Evolutionary conservation across 1,284 basidiomycete species (phyloP).

Genomic region (Pascua sp.): DNA sequence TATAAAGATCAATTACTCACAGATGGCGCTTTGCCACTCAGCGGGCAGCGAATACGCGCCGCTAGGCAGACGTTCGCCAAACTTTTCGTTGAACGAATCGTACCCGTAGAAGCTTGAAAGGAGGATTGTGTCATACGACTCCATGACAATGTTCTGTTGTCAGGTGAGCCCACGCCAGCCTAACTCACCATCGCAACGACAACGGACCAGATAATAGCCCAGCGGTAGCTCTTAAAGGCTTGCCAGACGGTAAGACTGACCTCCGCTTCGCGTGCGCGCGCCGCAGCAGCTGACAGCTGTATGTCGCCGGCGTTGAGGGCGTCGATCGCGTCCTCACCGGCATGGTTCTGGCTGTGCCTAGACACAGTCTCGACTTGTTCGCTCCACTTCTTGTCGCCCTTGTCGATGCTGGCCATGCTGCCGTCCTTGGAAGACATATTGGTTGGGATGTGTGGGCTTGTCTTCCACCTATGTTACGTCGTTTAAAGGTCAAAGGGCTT

Average conservation of each 20-base stretch:
- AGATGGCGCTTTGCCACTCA: background rate
- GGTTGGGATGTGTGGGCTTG: too few relatives aligned
- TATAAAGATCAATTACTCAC: too few relatives aligned
- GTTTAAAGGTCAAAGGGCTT: too few relatives aligned
- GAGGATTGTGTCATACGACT: conserved; percentile 3
- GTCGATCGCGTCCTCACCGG: background rate
- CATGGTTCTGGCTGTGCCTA: background rate
- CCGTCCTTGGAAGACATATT: too few relatives aligned
- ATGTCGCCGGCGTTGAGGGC: background rate
- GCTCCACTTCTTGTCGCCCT: too few relatives aligned
- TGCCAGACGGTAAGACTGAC: background rate
- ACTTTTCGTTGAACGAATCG: background rate
- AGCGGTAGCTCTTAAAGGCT: conserved; percentile 1
- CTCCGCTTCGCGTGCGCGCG: conserved; percentile 1
- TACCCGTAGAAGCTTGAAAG: background rate
- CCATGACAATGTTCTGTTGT: conserved; percentile 5
- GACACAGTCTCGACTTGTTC: too few relatives aligned
- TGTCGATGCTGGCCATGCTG: too few relatives aligned
- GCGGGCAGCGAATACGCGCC: too few relatives aligned
- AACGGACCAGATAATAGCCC: conserved; percentile 2
- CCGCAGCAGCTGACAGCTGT: background rate
- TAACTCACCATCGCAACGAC: background rate
- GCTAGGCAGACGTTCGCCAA: too few relatives aligned
- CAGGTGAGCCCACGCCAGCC: background rate
- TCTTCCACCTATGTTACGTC: too few relatives aligned